A percentile compares a stretch with the other conserved stretches of the same genome.
phyloP scores from a whole-genome alignment of 345 rosid species.

The Cardamine occulta region DNA sequence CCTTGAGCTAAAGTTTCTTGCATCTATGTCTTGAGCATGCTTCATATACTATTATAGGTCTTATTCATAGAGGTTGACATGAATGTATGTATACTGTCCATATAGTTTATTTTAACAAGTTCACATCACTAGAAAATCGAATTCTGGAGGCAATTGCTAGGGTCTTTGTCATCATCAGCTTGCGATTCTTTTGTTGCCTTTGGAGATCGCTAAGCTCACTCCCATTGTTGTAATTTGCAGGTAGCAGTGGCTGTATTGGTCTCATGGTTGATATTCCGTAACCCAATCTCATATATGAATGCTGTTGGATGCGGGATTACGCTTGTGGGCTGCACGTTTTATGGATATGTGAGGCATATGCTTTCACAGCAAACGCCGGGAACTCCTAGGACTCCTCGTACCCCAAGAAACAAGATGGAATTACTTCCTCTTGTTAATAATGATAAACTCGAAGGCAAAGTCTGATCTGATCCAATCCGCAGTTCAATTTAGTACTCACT shows the following conservation, averaged over 20 bases:
- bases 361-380: conserved; percentile 80
- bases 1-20: not conserved
- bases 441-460: conserved; percentile 88
- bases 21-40: conserved; percentile 20
- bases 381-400: conserved; percentile 87
- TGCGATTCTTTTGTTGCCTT: not conserved
- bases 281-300: conserved; percentile 86
- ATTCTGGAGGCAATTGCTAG: not conserved
- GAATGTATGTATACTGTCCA: not conserved
- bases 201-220: not conserved
- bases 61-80: not conserved
- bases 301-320: conserved; percentile 95
- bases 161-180: conserved; percentile 6
- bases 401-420: conserved; percentile 77
- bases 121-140: not conserved
- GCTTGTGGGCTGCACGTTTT: conserved; percentile 90
- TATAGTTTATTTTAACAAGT: not conserved
- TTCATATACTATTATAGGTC: conserved; percentile 4
- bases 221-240: conserved; percentile 45
- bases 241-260: conserved; percentile 95
- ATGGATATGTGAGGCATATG: conserved; percentile 90
- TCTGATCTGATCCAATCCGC: conserved; percentile 40
- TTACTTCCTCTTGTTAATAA: conserved; percentile 84
- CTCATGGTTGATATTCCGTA: conserved; percentile 91
- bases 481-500: conserved; percentile 7